Conservation (phyloP, 1,139 yeast species). For the Candida frijolesensis region DNA sequence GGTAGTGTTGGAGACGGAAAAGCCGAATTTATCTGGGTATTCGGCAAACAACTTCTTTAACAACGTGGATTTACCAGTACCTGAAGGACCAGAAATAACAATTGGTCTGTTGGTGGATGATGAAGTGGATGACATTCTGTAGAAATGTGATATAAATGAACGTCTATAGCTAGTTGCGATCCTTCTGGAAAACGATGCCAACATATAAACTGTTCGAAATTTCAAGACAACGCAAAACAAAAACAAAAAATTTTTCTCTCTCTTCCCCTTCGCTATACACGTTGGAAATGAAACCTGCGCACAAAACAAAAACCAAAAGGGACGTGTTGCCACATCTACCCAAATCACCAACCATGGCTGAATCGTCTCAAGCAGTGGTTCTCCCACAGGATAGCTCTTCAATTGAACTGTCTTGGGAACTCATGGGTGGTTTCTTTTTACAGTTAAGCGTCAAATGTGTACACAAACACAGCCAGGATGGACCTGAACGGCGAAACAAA, state of each 20-base stretch:
- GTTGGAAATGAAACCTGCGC: no score
- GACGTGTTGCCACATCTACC: no score
- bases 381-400: no score
- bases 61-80: constrained; percentile 94
- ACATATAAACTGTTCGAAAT: neutral
- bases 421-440: no score
- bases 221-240: neutral
- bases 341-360: no score
- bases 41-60: constrained; percentile 88
- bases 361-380: no score
- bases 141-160: neutral
- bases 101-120: constrained; percentile 58
- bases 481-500: no score
- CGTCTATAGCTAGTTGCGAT: neutral
- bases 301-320: no score
- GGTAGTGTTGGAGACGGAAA: constrained; percentile 93
- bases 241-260: neutral
- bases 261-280: neutral
- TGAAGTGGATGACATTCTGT: neutral
- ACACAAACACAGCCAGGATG: no score
- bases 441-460: no score
- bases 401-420: no score
- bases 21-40: constrained; percentile 86
- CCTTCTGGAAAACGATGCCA: neutral
- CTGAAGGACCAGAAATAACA: constrained; percentile 96